Evolutionary conservation across 2,329 filamentous ascomycete genomes (phyloP).

Genomic region (Fusarium buharicum): DNA sequence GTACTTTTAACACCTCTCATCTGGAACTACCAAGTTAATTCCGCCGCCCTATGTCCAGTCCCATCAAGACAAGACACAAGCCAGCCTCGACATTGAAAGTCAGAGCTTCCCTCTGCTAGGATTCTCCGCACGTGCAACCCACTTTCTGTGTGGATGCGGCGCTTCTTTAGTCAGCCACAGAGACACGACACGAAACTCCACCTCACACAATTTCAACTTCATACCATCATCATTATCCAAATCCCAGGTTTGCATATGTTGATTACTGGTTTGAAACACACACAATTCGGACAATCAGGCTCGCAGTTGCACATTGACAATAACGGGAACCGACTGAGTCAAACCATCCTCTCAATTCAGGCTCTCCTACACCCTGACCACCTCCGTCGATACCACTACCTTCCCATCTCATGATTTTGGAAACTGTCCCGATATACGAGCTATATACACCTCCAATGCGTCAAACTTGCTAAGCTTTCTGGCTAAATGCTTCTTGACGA

Average conservation of each 20-base stretch:
- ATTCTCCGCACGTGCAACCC: slow-evolving; percentile 34
- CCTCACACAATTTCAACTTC: slow-evolving; percentile 33
- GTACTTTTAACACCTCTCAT: too few relatives aligned
- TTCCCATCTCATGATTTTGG: not conserved
- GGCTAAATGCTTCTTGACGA: not conserved
- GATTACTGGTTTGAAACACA: not conserved
- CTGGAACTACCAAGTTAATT: not conserved
- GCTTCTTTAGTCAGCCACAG: slow-evolving; percentile 29
- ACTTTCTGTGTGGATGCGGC: slow-evolving; percentile 9
- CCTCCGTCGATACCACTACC: not conserved
- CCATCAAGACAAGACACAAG: slow-evolving; percentile 3
- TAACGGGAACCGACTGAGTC: too few relatives aligned
- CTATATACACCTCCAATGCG: not conserved
- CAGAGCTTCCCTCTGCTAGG: slow-evolving; percentile 10
- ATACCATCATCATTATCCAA: slow-evolving; percentile 20
- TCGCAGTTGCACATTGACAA: too few relatives aligned
- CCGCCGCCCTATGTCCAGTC: slow-evolving; percentile 27
- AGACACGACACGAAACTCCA: slow-evolving; percentile 25
- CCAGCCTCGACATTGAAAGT: not conserved
- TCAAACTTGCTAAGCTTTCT: not conserved
- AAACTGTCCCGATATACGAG: not conserved
- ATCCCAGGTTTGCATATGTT: not conserved
- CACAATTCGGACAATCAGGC: not conserved
- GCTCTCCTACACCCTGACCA: not conserved
- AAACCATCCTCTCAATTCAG: not conserved